Base-by-base conservation (phyloP, 2,329 filamentous ascomycete genomes). In the Clarireedia hainanense region DNA sequence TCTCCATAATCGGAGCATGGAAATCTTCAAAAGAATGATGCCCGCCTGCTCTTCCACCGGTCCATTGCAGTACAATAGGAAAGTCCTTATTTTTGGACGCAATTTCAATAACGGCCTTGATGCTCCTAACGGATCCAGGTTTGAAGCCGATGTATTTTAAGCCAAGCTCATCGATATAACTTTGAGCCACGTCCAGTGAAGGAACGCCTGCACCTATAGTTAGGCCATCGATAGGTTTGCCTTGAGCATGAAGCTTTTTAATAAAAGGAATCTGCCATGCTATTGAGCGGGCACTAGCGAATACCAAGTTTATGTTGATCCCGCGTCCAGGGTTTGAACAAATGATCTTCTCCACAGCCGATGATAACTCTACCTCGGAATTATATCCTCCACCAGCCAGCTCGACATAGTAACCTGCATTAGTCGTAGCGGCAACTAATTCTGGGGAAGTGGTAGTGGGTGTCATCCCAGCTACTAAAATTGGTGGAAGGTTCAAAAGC, bases 11-110 rank as follows among this genome's bases (percentile, higher is more conserved):
- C 2, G 90, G 91, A 65, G 89, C 83, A 70, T 95, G 90, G 78
- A 95, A 95, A 69, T 95, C 91, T 70, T 95, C 91, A 60, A 84
- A 95, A 0, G 90, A 95, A 75, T 96, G 91, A 69, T 95, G 91
- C 55, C 91, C 91, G 74, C 91, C 91, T 60, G 89, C 90, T 72
- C 91, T 85, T 46, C 91, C 91, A 68, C 91, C 91, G 55, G 91
- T 95, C 91, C 91, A 96, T 73, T 96, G 91, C 58, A 95, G 75
- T 54, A 95, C 82, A 52, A 95, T 81, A 14, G 91, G 90, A 77
- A 95, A 95, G 24, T 80, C 84, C 1, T 90, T 89, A 71, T 95
- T 91, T 15, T 88, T 88, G 72, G 88, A 91, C 63, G 91, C 90
- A 65, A 95, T 91, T 71, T 91, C 91, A 72, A 96, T 85, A 59